Conservation (phyloP, 345 rosid species). For the Brassica cretica region DNA sequence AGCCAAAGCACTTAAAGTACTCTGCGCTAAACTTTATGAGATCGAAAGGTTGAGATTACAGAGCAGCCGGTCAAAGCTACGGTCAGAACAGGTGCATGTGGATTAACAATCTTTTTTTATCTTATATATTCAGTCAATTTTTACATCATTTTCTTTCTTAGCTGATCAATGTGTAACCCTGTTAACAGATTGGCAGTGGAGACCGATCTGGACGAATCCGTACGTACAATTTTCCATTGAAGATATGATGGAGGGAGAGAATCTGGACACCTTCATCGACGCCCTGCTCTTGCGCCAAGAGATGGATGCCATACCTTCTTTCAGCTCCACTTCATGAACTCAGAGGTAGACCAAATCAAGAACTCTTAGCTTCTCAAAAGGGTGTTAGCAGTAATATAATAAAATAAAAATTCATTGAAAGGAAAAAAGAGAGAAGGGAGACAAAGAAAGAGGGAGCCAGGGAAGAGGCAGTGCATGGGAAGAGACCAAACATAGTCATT, state of each 20-base stretch:
- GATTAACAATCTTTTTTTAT: background rate
- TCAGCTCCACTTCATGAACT: slow-evolving; percentile 51
- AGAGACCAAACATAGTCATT: slow-evolving; percentile 51
- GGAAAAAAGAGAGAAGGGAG: slow-evolving; percentile 1
- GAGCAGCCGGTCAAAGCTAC: slow-evolving; percentile 67
- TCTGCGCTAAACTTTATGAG: slow-evolving; percentile 88
- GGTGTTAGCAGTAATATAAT: slow-evolving; percentile 4
- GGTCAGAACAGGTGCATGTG: slow-evolving; percentile 73
- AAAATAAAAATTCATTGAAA: background rate
- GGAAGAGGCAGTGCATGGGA: slow-evolving; percentile 99
- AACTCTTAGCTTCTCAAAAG: slow-evolving; percentile 2
- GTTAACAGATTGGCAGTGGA: slow-evolving; percentile 82
- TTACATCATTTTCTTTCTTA: slow-evolving; percentile 7
- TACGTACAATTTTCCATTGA: slow-evolving; percentile 85
- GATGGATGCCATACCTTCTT: slow-evolving; percentile 91
- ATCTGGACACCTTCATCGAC: slow-evolving; percentile 73
- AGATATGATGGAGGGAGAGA: slow-evolving; percentile 83
- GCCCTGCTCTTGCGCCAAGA: slow-evolving; percentile 90
- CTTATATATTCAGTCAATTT: slow-evolving; percentile 14
- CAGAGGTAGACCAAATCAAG: slow-evolving; percentile 3
- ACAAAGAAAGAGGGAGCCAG: slow-evolving; percentile 60
- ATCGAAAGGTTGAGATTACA: slow-evolving; percentile 83
- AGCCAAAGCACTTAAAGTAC: slow-evolving; percentile 85
- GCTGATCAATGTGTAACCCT: slow-evolving; percentile 1
- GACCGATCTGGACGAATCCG: slow-evolving; percentile 91